phyloP scores from a whole-genome alignment of 169 alveolate species.

The Pseudocohnilembus persalinus region DNA sequence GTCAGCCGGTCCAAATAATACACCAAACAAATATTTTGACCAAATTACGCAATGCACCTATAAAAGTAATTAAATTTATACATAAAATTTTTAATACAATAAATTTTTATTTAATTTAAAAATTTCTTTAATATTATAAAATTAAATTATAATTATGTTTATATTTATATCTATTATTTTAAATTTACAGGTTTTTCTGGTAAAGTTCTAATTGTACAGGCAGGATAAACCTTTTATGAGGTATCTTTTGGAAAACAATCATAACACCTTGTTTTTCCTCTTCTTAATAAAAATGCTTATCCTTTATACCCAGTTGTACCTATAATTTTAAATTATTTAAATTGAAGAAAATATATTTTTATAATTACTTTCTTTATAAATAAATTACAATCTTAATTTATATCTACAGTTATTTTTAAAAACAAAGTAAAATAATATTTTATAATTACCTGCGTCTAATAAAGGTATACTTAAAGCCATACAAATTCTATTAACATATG shows the following conservation, averaged over 20 bases:
- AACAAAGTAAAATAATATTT: too few species aligned
- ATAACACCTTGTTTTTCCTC: constrained; percentile 92
- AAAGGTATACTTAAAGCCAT: constrained; percentile 87
- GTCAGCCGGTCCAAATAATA: constrained; percentile 59
- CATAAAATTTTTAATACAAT: neutral
- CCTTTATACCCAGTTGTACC: constrained; percentile 94
- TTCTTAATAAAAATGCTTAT: constrained; percentile 86
- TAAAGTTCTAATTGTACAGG: constrained; percentile 97
- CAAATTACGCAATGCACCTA: constrained; percentile 97
- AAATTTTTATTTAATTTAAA: too few species aligned
- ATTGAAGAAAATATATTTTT: too few species aligned
- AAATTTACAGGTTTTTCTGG: constrained; percentile 93
- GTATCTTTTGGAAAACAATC: constrained; percentile 89
- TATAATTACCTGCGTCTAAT: constrained; percentile 91
- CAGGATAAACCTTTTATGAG: constrained; percentile 91
- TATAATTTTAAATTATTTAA: too few species aligned
- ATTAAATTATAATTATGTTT: too few species aligned
- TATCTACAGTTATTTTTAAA: too few species aligned
- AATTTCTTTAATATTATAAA: too few species aligned
- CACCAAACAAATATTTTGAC: constrained; percentile 92
- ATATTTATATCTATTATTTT: too few species aligned
- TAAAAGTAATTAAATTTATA: too few species aligned
- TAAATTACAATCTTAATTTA: too few species aligned
- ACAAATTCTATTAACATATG: constrained; percentile 93
- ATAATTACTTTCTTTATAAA: too few species aligned